These are phyloP conservation scores for Bacterosira constricta DNA, from an alignment of 108 stramenopile species.

Conservation along the genomic window DNA sequence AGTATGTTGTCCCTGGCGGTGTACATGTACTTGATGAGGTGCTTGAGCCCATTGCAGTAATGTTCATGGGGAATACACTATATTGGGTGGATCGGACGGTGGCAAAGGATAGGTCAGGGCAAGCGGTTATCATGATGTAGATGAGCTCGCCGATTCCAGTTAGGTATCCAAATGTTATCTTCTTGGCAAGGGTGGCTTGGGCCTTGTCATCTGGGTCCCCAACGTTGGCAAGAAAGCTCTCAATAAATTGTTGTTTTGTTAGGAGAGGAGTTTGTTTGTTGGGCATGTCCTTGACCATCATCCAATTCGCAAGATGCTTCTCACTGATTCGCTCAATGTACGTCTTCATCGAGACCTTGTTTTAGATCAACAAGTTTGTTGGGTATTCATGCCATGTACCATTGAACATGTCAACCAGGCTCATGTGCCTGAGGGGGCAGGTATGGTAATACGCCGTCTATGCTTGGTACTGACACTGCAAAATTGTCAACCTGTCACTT, in stretches of 20 bases:
- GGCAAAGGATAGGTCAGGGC: constrained; percentile 40
- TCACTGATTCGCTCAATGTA: constrained; percentile 37
- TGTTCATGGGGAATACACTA: not conserved
- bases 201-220: not conserved
- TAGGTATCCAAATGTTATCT: constrained; percentile 24
- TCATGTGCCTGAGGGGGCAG: constrained; percentile 29
- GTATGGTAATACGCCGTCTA: constrained; percentile 1
- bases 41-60: not conserved
- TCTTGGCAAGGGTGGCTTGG: not conserved
- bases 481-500: constrained; percentile 16
- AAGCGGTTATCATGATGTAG: constrained; percentile 27
- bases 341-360: constrained; percentile 27
- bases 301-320: constrained; percentile 21
- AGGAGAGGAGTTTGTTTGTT: not conserved
- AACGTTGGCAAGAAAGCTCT: not conserved
- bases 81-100: not conserved
- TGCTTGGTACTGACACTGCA: not conserved
- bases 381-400: constrained; percentile 38
- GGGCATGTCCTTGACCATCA: constrained; percentile 6
- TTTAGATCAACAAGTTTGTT: constrained; percentile 30
- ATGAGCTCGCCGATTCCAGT: constrained; percentile 45
- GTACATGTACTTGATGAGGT: not conserved
- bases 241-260: not conserved
- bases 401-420: constrained; percentile 32
- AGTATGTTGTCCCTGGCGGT: not conserved